Base-by-base conservation (phyloP, 768 basidiomycete species). In the Saitozyma podzolica region DNA sequence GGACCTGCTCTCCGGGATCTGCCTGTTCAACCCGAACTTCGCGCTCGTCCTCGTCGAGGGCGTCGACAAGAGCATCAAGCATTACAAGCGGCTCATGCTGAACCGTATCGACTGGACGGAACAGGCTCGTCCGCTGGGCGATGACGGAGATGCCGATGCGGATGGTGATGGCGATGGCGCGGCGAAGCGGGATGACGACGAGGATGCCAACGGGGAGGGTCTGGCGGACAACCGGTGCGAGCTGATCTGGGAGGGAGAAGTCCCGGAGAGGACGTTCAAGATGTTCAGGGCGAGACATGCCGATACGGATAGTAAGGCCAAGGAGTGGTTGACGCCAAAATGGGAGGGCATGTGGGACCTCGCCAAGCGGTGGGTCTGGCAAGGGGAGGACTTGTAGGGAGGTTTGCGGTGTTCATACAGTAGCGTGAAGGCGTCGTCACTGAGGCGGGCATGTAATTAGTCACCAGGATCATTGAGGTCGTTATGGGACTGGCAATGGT, bases 11-110 rank as follows among this genome's bases (percentile, higher is more conserved):
- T 88, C 91, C 0, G 96, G 96, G 9, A 82, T 94, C 42, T 92
- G 90, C 73, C 88, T 96, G 73, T 92, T 92, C 85, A 87, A 94
- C 75, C 89, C 92, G 0, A 81, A 84, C 40, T 97, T 97, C 83
- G 88, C 85, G 72, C 84, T 98, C 83, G 87, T 99, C 52, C 90
- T 95, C 69, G 91, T 96, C 61, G 96, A 99, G 78, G 96, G 96
- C 47, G 89, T 89, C 0, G 80, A 85, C 42, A 94, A 91, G 79
- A 88, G 87, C 63, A 85, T 97, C 68, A 88, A 88, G 71, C 86
- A 87, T 67, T 99, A 96, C 81, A 92, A 88, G 74, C 85, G 88
- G 19, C 83, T 99, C 54, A 89, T 99, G 88, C 67, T 90, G 48
- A 80, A 86, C 58, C 90, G 96, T 50, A 91, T 98, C 39, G 86